phyloP scores from a whole-genome alignment of 352 stramenopile species.

The Pythium insidiosum region DNA sequence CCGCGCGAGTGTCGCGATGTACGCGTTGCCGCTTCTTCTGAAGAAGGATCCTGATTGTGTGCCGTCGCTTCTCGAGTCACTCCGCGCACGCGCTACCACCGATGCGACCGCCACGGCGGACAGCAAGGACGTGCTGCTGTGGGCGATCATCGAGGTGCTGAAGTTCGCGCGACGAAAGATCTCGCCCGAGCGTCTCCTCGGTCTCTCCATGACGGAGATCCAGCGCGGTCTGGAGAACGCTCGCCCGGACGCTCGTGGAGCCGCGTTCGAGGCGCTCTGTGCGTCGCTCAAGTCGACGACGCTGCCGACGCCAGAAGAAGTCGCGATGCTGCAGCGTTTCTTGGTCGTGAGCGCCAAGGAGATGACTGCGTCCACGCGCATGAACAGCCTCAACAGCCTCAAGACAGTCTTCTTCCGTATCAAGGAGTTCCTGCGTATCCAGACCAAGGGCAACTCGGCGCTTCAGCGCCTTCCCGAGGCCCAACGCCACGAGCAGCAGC shows the following conservation, averaged over 20 bases:
- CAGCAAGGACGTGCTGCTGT: conserved; percentile 38
- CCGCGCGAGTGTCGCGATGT: conserved; percentile 59
- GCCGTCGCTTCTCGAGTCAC: conserved; percentile 28
- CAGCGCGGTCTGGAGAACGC: conserved; percentile 47
- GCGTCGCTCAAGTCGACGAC: conserved; percentile 75
- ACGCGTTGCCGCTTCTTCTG: conserved; percentile 62
- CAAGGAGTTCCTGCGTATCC: conserved; percentile 52
- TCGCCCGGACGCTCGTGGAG: conserved; percentile 40
- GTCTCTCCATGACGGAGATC: conserved; percentile 44
- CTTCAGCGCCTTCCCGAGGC: conserved; percentile 3
- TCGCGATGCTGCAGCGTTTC: conserved; percentile 54
- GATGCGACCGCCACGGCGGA: conserved; percentile 5
- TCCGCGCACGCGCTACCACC: conserved; percentile 19
- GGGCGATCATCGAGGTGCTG: conserved; percentile 68
- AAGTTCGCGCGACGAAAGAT: conserved; percentile 75
- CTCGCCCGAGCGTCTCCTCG: conserved; percentile 43
- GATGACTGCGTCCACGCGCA: conserved; percentile 48
- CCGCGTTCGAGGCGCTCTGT: conserved; percentile 74
- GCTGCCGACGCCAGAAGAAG: conserved; percentile 45
- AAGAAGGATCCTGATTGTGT: conserved; percentile 63
- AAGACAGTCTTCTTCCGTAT: conserved; percentile 74
- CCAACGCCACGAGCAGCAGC: conserved; percentile 12
- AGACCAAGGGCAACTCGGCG: conserved; percentile 20
- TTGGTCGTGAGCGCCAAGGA: conserved; percentile 69
- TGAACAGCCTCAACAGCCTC: conserved; percentile 67